Base-by-base conservation (phyloP, 1,284 basidiomycete species). In the Rhodotorula glutinis region DNA sequence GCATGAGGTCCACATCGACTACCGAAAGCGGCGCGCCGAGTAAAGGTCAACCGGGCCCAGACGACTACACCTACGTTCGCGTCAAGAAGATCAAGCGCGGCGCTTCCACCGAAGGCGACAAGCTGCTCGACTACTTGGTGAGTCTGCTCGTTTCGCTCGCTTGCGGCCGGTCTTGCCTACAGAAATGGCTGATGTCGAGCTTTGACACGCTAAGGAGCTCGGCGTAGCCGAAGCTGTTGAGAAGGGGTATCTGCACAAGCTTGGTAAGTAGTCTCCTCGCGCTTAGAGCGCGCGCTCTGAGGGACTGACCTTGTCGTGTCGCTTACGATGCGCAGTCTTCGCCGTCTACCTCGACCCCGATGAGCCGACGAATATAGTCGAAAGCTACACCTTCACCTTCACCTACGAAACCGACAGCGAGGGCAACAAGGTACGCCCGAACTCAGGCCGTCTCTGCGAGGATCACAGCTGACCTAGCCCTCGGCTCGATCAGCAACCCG, bases 41-140 rank as follows among this genome's bases (percentile, higher is more conserved):
- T 82, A 27, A 77, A 81, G 63, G 19, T n/a, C 40, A n/a, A 27
- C 70, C 73, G 49, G 71, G 74, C 17, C 33, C 62, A 57, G 19
- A 27, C 41, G 13, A 57, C 46, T 71, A 33, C 53, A 75, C 57
- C 77, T 77, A 56, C 72, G 76, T 80, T 30, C 76, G 76, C 29
- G 75, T 81, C 33, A 84, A 88, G 85, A 87, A 85, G 17, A 84
- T 91, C 72, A 85, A 83, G 41, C 83, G 88, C 29, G 89, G 88
- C 7, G 87, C 85, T 74, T 88, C 88, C 10, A 85, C 86, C 59
- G 90, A 91, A 76, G 90, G 86, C 0, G 89, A 92, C 78, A 85
- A 83, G 69, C 82, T 92, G 51, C 79, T 92, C 53, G 86, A 91
- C 74, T 90, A 88, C 73, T 76, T 91, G 78, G 89, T 90, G 67